Conservation (phyloP, 441 rosid genomes). For the Gossypium trilobum region DNA sequence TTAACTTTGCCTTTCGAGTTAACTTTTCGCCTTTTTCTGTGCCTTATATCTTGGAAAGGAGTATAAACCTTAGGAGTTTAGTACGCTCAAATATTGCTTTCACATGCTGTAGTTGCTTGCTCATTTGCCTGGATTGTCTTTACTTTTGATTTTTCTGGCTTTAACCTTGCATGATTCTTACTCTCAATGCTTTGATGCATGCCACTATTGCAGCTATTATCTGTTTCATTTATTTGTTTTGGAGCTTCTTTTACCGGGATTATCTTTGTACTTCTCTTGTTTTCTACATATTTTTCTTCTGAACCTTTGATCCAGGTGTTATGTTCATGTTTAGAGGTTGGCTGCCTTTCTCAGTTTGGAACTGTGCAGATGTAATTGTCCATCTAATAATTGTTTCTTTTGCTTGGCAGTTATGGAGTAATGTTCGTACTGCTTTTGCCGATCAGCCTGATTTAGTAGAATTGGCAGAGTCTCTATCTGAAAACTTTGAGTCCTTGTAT, state of each 20-base stretch:
- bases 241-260: conserved; percentile 8
- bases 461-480: conserved; percentile 60
- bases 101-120: background rate
- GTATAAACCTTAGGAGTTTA: background rate
- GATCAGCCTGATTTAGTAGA: conserved; percentile 73
- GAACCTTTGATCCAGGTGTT: background rate
- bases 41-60: background rate
- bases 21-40: background rate
- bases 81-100: background rate
- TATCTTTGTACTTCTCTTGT: conserved; percentile 8
- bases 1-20: background rate
- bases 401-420: conserved; percentile 72
- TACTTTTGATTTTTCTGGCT: background rate
- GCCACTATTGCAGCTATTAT: background rate
- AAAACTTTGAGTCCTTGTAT: conserved; percentile 59
- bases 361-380: background rate
- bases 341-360: background rate
- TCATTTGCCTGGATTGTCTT: background rate
- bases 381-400: conserved; percentile 28
- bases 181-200: background rate
- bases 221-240: background rate
- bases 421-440: conserved; percentile 48
- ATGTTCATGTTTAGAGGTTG: background rate
- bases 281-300: background rate
- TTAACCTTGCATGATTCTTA: background rate